Percentiles rank a stretch among this genome's conserved stretches.
Conservation (phyloP, 2,329 filamentous ascomycete species). For the Samsoniella hepiali region DNA sequence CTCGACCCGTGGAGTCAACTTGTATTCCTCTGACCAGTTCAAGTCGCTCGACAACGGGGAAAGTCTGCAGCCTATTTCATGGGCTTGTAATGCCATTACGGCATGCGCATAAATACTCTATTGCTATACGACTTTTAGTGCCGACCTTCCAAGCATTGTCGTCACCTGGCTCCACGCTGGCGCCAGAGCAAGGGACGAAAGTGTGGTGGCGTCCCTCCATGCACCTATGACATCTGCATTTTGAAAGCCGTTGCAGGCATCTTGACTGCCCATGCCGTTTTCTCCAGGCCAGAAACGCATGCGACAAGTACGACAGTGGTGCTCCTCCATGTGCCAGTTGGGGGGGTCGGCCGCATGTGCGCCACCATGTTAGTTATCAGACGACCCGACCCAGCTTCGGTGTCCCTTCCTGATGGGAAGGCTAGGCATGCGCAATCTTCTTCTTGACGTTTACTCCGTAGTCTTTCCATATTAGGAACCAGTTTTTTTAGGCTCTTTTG, state of each 20-base stretch:
- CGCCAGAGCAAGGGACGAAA: slow-evolving; percentile 1
- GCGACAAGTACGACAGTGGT: neutral
- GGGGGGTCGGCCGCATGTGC: neutral
- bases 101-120: neutral
- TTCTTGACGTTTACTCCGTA: neutral
- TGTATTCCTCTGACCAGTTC: slow-evolving; percentile 1
- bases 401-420: neutral
- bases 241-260: neutral
- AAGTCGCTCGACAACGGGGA: neutral
- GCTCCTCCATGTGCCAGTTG: neutral
- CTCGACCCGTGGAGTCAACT: neutral
- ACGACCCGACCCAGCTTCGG: slow-evolving; percentile 11
- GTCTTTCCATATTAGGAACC: slow-evolving; percentile 1
- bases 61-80: neutral
- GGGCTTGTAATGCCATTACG: neutral
- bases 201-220: slow-evolving; percentile 9
- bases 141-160: neutral
- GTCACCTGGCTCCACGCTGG: slow-evolving; percentile 1
- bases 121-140: neutral
- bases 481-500: neutral
- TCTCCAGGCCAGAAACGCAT: neutral
- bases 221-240: slow-evolving; percentile 14
- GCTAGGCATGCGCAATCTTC: neutral
- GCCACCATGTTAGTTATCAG: slow-evolving; percentile 10
- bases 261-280: neutral